Percentiles rank a stretch among this genome's conserved stretches.
Evolutionary conservation across 495 filamentous ascomycete species (phyloP).

Genomic region (Neurospora sp.): DNA sequence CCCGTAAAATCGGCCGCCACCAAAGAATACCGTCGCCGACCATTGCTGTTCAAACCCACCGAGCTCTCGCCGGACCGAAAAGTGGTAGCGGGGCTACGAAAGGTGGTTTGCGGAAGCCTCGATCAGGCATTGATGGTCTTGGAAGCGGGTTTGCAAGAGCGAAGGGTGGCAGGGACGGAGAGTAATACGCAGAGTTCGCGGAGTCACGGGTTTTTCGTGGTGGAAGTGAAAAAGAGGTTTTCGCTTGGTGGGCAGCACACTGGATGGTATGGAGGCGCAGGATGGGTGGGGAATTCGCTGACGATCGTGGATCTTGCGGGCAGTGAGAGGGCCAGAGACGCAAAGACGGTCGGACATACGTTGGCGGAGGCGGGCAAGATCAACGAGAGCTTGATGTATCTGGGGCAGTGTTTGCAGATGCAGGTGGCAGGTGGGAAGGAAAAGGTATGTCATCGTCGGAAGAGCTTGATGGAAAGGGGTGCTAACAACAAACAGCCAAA

Average conservation of each 20-base stretch:
- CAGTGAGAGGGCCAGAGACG: slow-evolving; percentile 84
- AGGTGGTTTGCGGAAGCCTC: slow-evolving; percentile 77
- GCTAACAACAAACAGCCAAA: slow-evolving; percentile 44
- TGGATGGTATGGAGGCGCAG: slow-evolving; percentile 31
- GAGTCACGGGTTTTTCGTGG: slow-evolving; percentile 92
- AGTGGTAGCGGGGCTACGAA: slow-evolving; percentile 81
- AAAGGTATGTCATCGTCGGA: slow-evolving; percentile 46
- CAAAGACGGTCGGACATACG: slow-evolving; percentile 86
- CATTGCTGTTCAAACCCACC: slow-evolving; percentile 79
- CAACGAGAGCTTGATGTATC: slow-evolving; percentile 95
- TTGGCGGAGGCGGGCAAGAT: slow-evolving; percentile 95
- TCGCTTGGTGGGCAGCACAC: slow-evolving; percentile 33
- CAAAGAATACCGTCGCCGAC: slow-evolving; percentile 62
- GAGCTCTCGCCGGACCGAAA: slow-evolving; percentile 78
- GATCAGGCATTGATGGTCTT: slow-evolving; percentile 84
- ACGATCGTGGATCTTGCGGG: slow-evolving; percentile 91
- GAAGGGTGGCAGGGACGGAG: slow-evolving; percentile 80
- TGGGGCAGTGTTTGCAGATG: slow-evolving; percentile 95
- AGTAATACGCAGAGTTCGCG: slow-evolving; percentile 81
- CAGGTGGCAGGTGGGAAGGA: slow-evolving; percentile 66
- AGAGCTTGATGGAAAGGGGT: neutral
- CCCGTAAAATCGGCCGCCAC: slow-evolving; percentile 34
- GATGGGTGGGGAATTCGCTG: slow-evolving; percentile 70
- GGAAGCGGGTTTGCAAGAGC: slow-evolving; percentile 79
- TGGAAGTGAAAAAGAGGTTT: slow-evolving; percentile 79